Base-by-base conservation (phyloP, 306 rosid species). In the Vachellia collinsii region DNA sequence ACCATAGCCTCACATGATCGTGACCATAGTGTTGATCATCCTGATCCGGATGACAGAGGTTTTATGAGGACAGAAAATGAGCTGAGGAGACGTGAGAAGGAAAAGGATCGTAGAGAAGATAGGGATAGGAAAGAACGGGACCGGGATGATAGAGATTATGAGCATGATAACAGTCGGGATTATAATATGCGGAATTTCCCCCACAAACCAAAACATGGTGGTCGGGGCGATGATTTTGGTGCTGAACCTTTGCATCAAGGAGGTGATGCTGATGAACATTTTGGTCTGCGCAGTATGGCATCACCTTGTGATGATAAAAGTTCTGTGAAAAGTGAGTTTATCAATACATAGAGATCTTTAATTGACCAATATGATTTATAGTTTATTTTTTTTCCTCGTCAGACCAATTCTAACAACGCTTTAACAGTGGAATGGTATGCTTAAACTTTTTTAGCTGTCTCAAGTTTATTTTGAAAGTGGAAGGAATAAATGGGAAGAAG, bases 61-160 rank as follows among this genome's bases (percentile, higher is more conserved):
- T 80, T 89, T 79, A 77, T 87, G 84, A 95, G 88, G 82, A 44
- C 72, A 12, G 98, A 91, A 67, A 95, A 92, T 86, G 98, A 95
- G 79, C 96, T 90, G 76, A 86, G 90, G 72, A 90, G 92, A 83
- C 93, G 85, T 44, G 59, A 93, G 71, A 95, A 91, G 83, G 98
- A 94, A 79, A 94, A 88, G 80, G 99, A 93, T 44, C 79, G 85
- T 70, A 89, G 91, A 81, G 98, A 94, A 46, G 98, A 82, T 48
- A 82, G 79, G 79, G 86, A 91, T 13, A 89, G 88, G 83, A 88
- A 90, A 89, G 92, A 89, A 22, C 79, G 68, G 43, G 97, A 88
- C 11, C 82, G 81, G 78, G 97, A 90, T 77, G 99, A 92, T 75
- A 89, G 91, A 78, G 92, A 91, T 78, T 88, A 89, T 76, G 94